These are phyloP conservation scores for Mortierella sp. DNA, from an alignment of 371 early-diverging fungal species.

Conservation along the genomic window DNA sequence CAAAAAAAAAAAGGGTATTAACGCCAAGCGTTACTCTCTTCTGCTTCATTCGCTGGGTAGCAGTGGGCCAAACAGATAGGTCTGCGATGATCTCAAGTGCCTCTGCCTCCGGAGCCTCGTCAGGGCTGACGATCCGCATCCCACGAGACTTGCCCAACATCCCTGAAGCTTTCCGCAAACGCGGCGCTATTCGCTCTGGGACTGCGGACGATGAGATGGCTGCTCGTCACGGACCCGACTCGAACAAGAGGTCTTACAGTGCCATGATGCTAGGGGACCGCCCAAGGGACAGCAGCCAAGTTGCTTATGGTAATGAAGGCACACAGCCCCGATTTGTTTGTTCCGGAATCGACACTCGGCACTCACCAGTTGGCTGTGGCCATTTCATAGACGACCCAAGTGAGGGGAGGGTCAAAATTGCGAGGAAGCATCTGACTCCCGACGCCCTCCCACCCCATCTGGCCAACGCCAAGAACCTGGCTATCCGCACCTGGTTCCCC, in stretches of 20 bases:
- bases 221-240: not conserved
- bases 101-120: not conserved
- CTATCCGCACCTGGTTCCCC: conserved; percentile 28
- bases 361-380: no score
- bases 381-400: conserved; percentile 3
- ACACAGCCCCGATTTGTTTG: not conserved
- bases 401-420: conserved; percentile 22
- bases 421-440: conserved; percentile 3
- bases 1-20: not conserved
- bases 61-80: not conserved
- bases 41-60: not conserved
- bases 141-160: conserved; percentile 43
- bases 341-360: not conserved
- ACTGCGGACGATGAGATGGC: not conserved
- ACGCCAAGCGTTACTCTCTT: not conserved
- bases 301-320: conserved; percentile 17
- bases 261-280: conserved; percentile 26
- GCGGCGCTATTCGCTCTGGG: conserved; percentile 46
- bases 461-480: conserved; percentile 38
- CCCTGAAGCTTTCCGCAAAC: conserved; percentile 46
- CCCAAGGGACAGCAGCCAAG: conserved; percentile 1
- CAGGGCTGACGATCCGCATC: conserved; percentile 38
- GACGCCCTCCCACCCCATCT: conserved; percentile 30
- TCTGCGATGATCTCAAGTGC: conserved; percentile 1
- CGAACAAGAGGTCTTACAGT: conserved; percentile 36